These are phyloP conservation scores for Fusarium sp. DNA, from an alignment of 2,329 filamentous ascomycete genomes.

Conservation along the genomic window DNA sequence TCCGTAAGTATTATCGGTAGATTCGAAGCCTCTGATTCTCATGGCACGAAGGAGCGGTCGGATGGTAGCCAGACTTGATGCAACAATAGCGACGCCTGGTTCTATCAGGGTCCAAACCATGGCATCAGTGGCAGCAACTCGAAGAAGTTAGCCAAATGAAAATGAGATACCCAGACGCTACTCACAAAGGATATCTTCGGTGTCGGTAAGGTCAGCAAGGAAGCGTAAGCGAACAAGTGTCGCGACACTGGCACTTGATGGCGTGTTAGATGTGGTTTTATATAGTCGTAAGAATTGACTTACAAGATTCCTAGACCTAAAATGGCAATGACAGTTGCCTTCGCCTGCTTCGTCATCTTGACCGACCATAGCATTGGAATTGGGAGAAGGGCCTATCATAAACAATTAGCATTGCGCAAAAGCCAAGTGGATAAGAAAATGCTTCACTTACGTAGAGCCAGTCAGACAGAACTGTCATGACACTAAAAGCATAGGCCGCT, in stretches of 20 bases:
- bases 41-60: conserved; percentile 63
- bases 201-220: conserved; percentile 57
- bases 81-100: conserved; percentile 65
- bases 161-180: not conserved
- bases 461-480: conserved; percentile 64
- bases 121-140: conserved; percentile 61
- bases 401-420: conserved; percentile 10
- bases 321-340: conserved; percentile 62
- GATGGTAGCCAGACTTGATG: conserved; percentile 65
- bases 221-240: conserved; percentile 64
- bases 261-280: conserved; percentile 17
- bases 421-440: not conserved
- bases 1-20: conserved; percentile 52
- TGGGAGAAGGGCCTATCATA: conserved; percentile 58
- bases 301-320: conserved; percentile 63
- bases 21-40: conserved; percentile 59
- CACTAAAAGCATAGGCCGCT: conserved; percentile 63
- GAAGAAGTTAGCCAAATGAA: conserved; percentile 23
- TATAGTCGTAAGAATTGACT: conserved; percentile 10
- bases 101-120: conserved; percentile 69
- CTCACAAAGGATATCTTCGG: conserved; percentile 61
- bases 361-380: conserved; percentile 66
- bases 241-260: conserved; percentile 61
- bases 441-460: conserved; percentile 59
- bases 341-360: conserved; percentile 64